phyloP scores from a whole-genome alignment of 2,329 filamentous ascomycete species.

The Mycogone perniciosa region DNA sequence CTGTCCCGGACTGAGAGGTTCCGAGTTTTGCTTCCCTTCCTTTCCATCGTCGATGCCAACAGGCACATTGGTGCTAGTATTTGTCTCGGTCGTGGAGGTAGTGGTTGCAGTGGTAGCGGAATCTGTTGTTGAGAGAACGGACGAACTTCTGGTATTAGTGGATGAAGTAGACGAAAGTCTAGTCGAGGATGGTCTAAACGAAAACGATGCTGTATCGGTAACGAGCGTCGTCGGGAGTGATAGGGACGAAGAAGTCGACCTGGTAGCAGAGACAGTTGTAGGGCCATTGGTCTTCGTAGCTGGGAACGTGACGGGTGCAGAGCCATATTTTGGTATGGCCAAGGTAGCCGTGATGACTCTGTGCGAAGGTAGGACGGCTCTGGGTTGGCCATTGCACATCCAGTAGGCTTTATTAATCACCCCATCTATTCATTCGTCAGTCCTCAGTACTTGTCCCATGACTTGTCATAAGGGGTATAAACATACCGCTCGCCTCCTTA shows the following conservation, averaged over 20 bases:
- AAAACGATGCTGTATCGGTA: conserved; percentile 19
- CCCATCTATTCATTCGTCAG: conserved; percentile 26
- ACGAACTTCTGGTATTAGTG: no score
- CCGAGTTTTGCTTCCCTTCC: background rate
- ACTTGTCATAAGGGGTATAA: background rate
- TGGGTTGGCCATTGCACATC: conserved; percentile 49
- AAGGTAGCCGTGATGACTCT: conserved; percentile 50
- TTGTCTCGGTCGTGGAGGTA: conserved; percentile 1
- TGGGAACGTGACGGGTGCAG: conserved; percentile 10
- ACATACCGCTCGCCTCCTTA: conserved; percentile 33
- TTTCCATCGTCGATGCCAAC: background rate
- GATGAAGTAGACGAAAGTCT: background rate
- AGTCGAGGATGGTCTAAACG: conserved; percentile 7
- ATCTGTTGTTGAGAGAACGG: no score
- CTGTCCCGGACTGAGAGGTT: conserved; percentile 34
- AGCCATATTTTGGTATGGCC: conserved; percentile 6
- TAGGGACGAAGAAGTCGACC: background rate
- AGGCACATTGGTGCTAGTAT: conserved; percentile 8
- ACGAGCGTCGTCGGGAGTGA: conserved; percentile 24
- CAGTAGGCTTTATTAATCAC: conserved; percentile 44
- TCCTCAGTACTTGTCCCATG: background rate
- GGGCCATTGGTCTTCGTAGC: background rate
- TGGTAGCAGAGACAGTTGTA: conserved; percentile 1
- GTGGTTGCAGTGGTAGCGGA: background rate
- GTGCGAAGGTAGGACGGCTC: conserved; percentile 52